phyloP scores from a whole-genome alignment of 2,329 filamentous ascomycete species.

The Aspergillus fischeri region DNA sequence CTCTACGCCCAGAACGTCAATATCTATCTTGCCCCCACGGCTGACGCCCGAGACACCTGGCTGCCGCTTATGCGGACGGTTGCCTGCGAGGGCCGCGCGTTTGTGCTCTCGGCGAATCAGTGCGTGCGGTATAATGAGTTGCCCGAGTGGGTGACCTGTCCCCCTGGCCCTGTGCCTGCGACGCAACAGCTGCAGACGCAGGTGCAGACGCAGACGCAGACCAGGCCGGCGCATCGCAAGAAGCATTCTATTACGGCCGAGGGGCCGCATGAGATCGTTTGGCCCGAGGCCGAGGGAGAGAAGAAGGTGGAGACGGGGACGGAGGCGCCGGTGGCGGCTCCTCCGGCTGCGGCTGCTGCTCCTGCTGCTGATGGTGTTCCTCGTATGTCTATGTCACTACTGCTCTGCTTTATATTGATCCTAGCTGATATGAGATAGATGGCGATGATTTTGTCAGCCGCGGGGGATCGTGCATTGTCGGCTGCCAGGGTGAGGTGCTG shows the following conservation, averaged over 20 bases:
- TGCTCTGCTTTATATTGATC: background rate
- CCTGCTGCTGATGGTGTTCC: background rate
- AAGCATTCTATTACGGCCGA: constrained; percentile 31
- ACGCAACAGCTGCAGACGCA: background rate
- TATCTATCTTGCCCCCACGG: constrained; percentile 84
- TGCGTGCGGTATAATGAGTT: constrained; percentile 60
- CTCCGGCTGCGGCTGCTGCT: no score
- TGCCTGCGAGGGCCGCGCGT: constrained; percentile 75
- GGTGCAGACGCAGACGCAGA: background rate
- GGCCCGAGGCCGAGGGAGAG: constrained; percentile 25
- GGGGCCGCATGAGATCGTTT: constrained; percentile 46
- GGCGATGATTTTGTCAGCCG: constrained; percentile 48
- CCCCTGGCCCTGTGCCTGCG: constrained; percentile 2
- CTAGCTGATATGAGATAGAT: background rate
- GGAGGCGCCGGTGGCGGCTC: background rate
- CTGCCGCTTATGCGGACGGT: constrained; percentile 75
- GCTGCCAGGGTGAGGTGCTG: constrained; percentile 73
- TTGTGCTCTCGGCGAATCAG: constrained; percentile 84
- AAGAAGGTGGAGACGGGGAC: background rate
- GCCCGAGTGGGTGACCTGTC: constrained; percentile 52
- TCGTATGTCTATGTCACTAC: background rate
- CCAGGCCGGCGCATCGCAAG: background rate
- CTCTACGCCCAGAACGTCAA: constrained; percentile 90
- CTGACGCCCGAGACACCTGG: constrained; percentile 82
- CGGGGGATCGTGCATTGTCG: constrained; percentile 79